Conservation (phyloP, 192 early-diverging fungal species). For the Podila horticola region DNA sequence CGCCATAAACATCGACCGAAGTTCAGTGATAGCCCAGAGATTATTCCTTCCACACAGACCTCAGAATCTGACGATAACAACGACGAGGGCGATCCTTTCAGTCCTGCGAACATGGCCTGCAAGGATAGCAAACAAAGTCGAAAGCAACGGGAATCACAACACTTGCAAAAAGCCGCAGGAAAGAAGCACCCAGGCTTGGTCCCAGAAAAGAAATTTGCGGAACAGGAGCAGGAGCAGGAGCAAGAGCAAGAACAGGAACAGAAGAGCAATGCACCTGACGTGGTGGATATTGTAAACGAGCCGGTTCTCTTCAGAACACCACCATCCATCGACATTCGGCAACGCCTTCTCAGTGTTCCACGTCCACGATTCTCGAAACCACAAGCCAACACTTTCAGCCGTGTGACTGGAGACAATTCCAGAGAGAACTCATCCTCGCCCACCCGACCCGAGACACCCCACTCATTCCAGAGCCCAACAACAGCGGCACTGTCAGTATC, state of each 20-base stretch:
- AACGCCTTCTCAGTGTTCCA: constrained; percentile 17
- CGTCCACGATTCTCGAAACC: constrained; percentile 19
- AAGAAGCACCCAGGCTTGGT: no score
- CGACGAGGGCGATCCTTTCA: neutral
- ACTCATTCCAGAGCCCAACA: neutral
- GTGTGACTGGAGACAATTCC: neutral
- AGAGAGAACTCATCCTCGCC: neutral
- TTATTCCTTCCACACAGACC: neutral
- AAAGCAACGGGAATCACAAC: neutral
- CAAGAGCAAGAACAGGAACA: neutral
- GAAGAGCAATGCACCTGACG: neutral
- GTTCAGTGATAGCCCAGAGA: neutral
- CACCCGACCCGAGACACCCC: neutral
- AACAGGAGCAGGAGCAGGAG: neutral
- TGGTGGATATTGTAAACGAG: neutral
- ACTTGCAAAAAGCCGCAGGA: no score
- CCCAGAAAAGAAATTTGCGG: neutral
- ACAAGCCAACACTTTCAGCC: constrained; percentile 23
- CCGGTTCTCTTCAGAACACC: constrained; percentile 34
- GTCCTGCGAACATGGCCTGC: no score
- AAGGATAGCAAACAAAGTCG: neutral
- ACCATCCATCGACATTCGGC: constrained; percentile 30
- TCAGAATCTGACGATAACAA: constrained; percentile 6
- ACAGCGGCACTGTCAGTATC: neutral
- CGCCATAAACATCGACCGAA: neutral